Evolutionary conservation across 2,329 filamentous ascomycete species (phyloP).

Genomic region (Chaetomiaceae sp.): DNA sequence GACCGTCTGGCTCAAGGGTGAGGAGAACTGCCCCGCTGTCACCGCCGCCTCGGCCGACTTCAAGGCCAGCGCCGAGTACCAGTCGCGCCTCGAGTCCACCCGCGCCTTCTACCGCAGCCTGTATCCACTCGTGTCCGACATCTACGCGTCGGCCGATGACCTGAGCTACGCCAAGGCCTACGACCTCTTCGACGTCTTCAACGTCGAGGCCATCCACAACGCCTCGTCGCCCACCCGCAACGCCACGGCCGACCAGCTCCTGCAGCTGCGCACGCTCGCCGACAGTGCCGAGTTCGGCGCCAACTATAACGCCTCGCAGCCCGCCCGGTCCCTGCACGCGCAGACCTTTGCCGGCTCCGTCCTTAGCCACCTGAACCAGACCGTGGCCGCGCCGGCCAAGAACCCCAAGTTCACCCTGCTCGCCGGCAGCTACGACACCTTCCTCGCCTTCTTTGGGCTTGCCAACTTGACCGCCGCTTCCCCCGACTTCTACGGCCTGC

Average conservation of each 20-base stretch:
- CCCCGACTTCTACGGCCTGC: slow-evolving; percentile 64
- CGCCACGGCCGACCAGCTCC: slow-evolving; percentile 52
- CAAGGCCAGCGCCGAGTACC: slow-evolving; percentile 43
- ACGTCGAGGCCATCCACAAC: slow-evolving; percentile 57
- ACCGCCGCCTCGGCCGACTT: slow-evolving; percentile 51
- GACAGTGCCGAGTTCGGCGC: slow-evolving; percentile 76
- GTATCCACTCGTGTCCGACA: slow-evolving; percentile 47
- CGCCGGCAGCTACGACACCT: slow-evolving; percentile 51
- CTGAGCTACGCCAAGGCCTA: slow-evolving; percentile 52
- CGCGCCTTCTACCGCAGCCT: slow-evolving; percentile 53
- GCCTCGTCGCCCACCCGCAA: slow-evolving; percentile 49
- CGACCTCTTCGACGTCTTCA: slow-evolving; percentile 51
- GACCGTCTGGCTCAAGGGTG: slow-evolving; percentile 20
- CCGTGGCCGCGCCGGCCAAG: slow-evolving; percentile 36
- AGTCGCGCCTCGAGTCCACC: slow-evolving; percentile 41
- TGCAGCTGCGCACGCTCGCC: slow-evolving; percentile 65
- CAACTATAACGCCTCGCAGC: slow-evolving; percentile 71
- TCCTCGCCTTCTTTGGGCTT: slow-evolving; percentile 59
- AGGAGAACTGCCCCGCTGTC: slow-evolving; percentile 42
- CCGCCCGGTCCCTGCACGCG: slow-evolving; percentile 46
- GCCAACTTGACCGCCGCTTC: slow-evolving; percentile 45
- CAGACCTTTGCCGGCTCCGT: slow-evolving; percentile 41
- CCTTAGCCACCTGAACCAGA: slow-evolving; percentile 46
- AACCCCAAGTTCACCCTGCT: slow-evolving; percentile 39
- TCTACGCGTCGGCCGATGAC: slow-evolving; percentile 2